phyloP scores from a whole-genome alignment of 2,329 filamentous ascomycete genomes.

The Arthrobotrys megalospora region DNA sequence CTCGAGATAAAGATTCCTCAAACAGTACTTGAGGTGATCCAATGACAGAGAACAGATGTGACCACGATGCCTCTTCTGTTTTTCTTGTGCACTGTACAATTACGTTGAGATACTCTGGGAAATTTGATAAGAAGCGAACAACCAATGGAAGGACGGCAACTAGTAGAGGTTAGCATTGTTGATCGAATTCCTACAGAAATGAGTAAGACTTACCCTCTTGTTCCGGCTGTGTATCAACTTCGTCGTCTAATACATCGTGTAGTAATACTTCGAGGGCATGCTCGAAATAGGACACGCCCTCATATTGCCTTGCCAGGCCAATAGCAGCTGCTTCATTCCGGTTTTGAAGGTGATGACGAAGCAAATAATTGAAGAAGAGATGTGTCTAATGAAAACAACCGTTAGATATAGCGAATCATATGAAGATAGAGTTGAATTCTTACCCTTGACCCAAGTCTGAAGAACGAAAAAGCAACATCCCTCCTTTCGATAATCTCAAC shows the following conservation, averaged over 20 bases:
- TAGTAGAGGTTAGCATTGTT: constrained; percentile 66
- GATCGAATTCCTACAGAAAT: constrained; percentile 73
- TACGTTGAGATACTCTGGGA: constrained; percentile 88
- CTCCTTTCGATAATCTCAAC: constrained; percentile 92
- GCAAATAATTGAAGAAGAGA: constrained; percentile 88
- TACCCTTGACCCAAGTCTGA: constrained; percentile 89
- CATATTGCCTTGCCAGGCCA: constrained; percentile 85
- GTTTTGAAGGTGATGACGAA: constrained; percentile 82
- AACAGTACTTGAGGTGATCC: constrained; percentile 93
- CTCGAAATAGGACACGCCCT: constrained; percentile 89
- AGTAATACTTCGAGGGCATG: constrained; percentile 93
- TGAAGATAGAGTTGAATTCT: constrained; percentile 66
- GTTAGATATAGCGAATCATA: neutral
- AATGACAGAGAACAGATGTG: constrained; percentile 87
- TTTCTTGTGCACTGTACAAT: constrained; percentile 97
- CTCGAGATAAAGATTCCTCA: constrained; percentile 88
- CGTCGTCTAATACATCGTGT: constrained; percentile 93
- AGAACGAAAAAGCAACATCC: constrained; percentile 90
- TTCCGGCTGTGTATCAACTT: constrained; percentile 81
- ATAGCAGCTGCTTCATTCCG: constrained; percentile 86
- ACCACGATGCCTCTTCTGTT: constrained; percentile 95
- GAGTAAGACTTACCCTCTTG: constrained; percentile 74
- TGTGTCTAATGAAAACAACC: constrained; percentile 77
- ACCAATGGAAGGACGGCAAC: constrained; percentile 71
- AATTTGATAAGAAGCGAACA: constrained; percentile 70